A percentile compares a stretch with the other conserved stretches of the same genome.
Conservation (phyloP, 176 grass and related monocot genomes). For the Avena insularis region DNA sequence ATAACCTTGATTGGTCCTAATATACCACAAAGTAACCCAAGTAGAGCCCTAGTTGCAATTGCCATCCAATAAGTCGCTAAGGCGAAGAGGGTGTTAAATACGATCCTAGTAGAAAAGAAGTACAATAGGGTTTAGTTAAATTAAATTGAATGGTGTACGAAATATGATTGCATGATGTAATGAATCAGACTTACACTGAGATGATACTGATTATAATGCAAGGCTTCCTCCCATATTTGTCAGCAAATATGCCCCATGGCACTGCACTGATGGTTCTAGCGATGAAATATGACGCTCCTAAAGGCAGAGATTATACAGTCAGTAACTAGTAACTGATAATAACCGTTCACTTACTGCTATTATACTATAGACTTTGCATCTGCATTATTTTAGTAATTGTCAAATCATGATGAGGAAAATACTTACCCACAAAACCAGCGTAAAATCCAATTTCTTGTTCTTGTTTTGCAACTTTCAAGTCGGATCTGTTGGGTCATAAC, state of each 20-base stretch:
- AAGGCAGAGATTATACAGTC: conserved; percentile 20
- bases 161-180: background rate
- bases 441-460: conserved; percentile 68
- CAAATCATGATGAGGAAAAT: background rate
- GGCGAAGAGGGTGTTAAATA: conserved; percentile 38
- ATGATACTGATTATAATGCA: conserved; percentile 66
- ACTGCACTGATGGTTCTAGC: conserved; percentile 44
- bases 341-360: background rate
- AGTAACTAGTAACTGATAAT: background rate
- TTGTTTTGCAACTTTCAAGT: conserved; percentile 41
- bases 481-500: conserved; percentile 57
- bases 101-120: conserved; percentile 45
- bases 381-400: background rate
- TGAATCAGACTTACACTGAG: conserved; percentile 55
- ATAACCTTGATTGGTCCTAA: conserved; percentile 73
- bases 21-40: conserved; percentile 63
- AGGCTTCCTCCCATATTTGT: no score
- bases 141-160: background rate
- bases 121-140: background rate
- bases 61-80: conserved; percentile 67
- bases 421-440: conserved; percentile 74
- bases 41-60: conserved; percentile 56
- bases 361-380: background rate
- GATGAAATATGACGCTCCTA: conserved; percentile 63
- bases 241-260: no score